Conservation (phyloP, 176 grass and related monocot genomes). For the Zoysia japonica region DNA sequence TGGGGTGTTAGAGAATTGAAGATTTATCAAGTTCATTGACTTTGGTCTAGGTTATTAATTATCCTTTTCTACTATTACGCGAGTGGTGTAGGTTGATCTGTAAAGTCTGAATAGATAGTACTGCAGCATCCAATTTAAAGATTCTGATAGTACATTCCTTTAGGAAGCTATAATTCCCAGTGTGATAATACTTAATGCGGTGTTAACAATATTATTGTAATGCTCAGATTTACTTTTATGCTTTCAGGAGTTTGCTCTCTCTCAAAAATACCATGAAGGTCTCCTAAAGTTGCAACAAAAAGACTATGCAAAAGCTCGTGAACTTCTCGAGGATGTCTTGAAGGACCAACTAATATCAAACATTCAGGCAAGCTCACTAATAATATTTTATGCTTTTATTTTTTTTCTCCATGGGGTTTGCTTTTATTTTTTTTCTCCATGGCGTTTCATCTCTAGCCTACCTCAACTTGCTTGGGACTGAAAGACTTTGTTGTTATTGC, state of each 20-base stretch:
- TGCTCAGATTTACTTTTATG: constrained; percentile 26
- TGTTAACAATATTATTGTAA: background rate
- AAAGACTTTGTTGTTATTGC: background rate
- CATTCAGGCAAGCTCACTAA: constrained; percentile 50
- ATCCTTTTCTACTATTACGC: background rate
- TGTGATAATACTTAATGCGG: constrained; percentile 9
- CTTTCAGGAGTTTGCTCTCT: constrained; percentile 84
- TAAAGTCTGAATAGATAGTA: constrained; percentile 2
- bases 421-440: background rate
- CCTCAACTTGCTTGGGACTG: background rate
- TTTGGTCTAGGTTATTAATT: background rate
- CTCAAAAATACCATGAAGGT: constrained; percentile 90
- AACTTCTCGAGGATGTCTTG: constrained; percentile 81
- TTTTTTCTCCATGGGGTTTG: background rate
- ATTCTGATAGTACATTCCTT: constrained; percentile 14
- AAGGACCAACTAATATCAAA: constrained; percentile 81
- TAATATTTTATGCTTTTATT: constrained; percentile 28
- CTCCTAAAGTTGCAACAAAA: constrained; percentile 86
- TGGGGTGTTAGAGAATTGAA: background rate
- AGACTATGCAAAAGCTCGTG: constrained; percentile 67
- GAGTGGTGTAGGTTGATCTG: constrained; percentile 11
- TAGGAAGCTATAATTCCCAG: constrained; percentile 8
- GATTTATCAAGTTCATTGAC: constrained; percentile 3
- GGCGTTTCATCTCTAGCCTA: background rate
- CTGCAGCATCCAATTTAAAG: background rate